A percentile compares a stretch with the other conserved stretches of the same genome.
Conservation (phyloP, 1,284 basidiomycete species). For the Fomitiporia mediterranea region DNA sequence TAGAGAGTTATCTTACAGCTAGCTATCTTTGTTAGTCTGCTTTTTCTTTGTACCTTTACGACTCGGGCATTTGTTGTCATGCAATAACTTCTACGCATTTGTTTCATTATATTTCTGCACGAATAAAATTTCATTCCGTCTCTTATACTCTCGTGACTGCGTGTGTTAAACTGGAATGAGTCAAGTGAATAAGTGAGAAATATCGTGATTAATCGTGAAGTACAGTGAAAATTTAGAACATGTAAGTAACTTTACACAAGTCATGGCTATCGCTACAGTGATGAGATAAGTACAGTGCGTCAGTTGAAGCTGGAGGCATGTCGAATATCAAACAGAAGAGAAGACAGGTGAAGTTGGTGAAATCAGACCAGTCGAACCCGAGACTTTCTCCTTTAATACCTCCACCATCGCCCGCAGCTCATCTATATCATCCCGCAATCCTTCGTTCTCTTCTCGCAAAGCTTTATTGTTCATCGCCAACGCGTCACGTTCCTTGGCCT, state of each 20-base stretch:
- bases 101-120: constrained; percentile 1
- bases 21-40: constrained; percentile 11
- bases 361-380: constrained; percentile 42
- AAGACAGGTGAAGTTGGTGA: background rate
- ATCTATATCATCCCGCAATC: constrained; percentile 59
- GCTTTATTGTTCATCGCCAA: constrained; percentile 44
- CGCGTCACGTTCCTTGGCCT: constrained; percentile 36
- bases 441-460: constrained; percentile 52
- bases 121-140: too few species aligned
- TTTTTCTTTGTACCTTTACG: constrained; percentile 4
- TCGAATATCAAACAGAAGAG: background rate
- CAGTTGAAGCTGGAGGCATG: background rate
- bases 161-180: too few species aligned
- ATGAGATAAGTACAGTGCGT: background rate
- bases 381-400: constrained; percentile 50
- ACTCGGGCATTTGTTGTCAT: constrained; percentile 11
- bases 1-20: constrained; percentile 34
- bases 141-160: too few species aligned
- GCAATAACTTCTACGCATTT: too few species aligned
- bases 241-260: background rate
- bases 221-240: background rate
- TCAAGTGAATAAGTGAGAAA: background rate
- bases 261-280: background rate
- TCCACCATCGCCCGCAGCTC: constrained; percentile 72
- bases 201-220: background rate